Base-by-base conservation (phyloP, 306 rosid species). In the Hippophae rhamnoides region DNA sequence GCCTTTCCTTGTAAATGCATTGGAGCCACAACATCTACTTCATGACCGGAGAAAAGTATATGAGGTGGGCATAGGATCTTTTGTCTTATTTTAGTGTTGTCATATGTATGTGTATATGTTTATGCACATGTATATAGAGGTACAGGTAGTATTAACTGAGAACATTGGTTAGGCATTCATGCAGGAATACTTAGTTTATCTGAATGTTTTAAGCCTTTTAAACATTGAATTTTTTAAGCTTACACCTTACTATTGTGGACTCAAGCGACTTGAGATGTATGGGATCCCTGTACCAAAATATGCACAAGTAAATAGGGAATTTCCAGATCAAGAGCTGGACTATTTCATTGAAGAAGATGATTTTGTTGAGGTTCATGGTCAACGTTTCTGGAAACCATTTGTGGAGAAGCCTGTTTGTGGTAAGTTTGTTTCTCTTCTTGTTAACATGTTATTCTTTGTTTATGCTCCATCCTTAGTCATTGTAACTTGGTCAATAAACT, bases 401-500 rank as follows among this genome's bases (percentile, higher is more conserved):
- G 99, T 92, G 69, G 99, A 92, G 84, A 92, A 92, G 86, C 99
- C 99, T 57, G 76, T 92, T 67, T 76, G 84, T 73, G 99, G 99
- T 92, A 72, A 85, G 95, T 63, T 68, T 72, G 51, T 49, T 62
- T 66, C 38, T 31, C 38, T 31, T 31, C 38, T 31, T 31, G 38
- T 31, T 31, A 31, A 0, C 38, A 31, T 31, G 5, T 31, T 31
- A 31, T 31, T 31, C 38, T 31, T 31, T 31, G 38, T 31, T 4
- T 31, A 31, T 31, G 38, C 38, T 31, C 38, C 38, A 31, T 31
- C 38, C 38, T 31, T 31, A 4, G 4, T 31, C 38, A 31, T 31
- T 31, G 38, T 4, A 2, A 31, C 38, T 31, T 31, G 5, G 5
- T 4, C 38, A 31, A 31, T 4, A 2, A 31, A 31, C 3, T 60